These are phyloP conservation scores for Leccinum subgranulosum DNA, from an alignment of 768 basidiomycete genomes.

Conservation along the genomic window DNA sequence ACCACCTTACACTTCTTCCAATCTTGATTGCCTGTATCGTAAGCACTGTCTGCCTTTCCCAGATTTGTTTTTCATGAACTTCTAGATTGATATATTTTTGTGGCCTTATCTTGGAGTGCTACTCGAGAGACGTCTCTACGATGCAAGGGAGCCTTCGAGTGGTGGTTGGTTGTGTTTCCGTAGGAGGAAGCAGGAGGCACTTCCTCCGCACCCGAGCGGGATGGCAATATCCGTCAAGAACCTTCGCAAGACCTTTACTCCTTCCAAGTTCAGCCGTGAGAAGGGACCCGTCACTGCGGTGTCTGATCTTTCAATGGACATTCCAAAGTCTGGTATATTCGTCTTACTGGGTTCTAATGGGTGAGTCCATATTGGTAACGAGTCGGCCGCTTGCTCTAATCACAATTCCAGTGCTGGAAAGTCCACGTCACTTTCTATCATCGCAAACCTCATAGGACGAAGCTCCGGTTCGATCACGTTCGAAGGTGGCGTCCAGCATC, in stretches of 20 bases:
- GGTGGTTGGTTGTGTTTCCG: slow-evolving; percentile 25
- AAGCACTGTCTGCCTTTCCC: slow-evolving; percentile 21
- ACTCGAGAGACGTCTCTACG: slow-evolving; percentile 60
- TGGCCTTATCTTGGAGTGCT: slow-evolving; percentile 68
- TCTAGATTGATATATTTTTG: slow-evolving; percentile 67
- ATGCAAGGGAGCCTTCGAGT: slow-evolving; percentile 41
- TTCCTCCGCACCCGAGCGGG: slow-evolving; percentile 34
- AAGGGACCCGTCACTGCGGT: slow-evolving; percentile 59
- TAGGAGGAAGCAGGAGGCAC: slow-evolving; percentile 4
- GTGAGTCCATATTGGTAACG: slow-evolving; percentile 25
- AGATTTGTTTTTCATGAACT: neutral
- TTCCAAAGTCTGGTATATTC: slow-evolving; percentile 74
- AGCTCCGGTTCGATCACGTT: slow-evolving; percentile 56
- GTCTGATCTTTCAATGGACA: slow-evolving; percentile 59
- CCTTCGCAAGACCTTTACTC: slow-evolving; percentile 56
- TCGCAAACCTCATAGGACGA: slow-evolving; percentile 59
- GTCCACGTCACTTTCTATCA: slow-evolving; percentile 65
- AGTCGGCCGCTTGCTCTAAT: neutral
- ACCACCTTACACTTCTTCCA: slow-evolving; percentile 49
- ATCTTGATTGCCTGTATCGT: slow-evolving; percentile 65
- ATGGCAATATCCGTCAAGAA: slow-evolving; percentile 61
- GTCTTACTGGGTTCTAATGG: slow-evolving; percentile 75
- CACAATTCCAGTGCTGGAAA: slow-evolving; percentile 60
- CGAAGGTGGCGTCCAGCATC: slow-evolving; percentile 49
- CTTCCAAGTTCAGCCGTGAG: slow-evolving; percentile 44